Evolutionary conservation across 768 basidiomycete genomes (phyloP).

Genomic region (Imleria badia): DNA sequence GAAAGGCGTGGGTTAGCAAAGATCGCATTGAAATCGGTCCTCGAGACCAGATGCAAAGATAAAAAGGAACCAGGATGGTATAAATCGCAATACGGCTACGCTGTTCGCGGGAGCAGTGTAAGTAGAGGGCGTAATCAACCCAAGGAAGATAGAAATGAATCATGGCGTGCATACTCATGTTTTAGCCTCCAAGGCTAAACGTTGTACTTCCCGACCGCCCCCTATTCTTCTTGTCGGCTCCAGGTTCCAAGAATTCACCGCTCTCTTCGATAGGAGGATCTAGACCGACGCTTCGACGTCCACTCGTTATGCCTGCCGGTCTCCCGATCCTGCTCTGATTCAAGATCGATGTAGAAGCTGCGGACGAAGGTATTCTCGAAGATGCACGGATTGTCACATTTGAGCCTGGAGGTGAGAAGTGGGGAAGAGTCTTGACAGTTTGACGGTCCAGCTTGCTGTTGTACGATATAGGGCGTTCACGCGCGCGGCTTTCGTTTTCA

Average conservation of each 20-base stretch:
- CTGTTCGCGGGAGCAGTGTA: conserved; percentile 12
- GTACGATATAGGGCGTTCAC: conserved; percentile 30
- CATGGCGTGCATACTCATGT: conserved; percentile 15
- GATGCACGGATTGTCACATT: conserved; percentile 50
- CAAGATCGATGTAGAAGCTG: conserved; percentile 31
- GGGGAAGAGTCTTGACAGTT: conserved; percentile 39
- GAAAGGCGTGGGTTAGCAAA: conserved; percentile 8
- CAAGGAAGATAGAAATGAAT: conserved; percentile 7
- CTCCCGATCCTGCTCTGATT: conserved; percentile 49
- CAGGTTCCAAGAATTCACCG: conserved; percentile 16
- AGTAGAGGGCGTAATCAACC: conserved; percentile 10
- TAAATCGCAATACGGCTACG: conserved; percentile 12
- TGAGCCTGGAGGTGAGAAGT: conserved; percentile 40
- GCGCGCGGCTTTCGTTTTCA: conserved; percentile 25
- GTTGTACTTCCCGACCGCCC: conserved; percentile 30
- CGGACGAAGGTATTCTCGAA: conserved; percentile 41
- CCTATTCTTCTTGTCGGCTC: conserved; percentile 21
- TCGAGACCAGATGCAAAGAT: conserved; percentile 23
- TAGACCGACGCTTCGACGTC: conserved; percentile 43
- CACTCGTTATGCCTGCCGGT: conserved; percentile 37
- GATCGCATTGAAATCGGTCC: conserved; percentile 19
- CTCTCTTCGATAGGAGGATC: conserved; percentile 26
- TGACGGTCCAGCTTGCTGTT: conserved; percentile 23
- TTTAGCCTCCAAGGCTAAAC: conserved; percentile 21
- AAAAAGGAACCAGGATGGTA: conserved; percentile 5